Percentiles rank a stretch among this genome's conserved stretches.
Evolutionary conservation across 306 rosid genomes (phyloP).

Genomic region (Vigna trinervia): DNA sequence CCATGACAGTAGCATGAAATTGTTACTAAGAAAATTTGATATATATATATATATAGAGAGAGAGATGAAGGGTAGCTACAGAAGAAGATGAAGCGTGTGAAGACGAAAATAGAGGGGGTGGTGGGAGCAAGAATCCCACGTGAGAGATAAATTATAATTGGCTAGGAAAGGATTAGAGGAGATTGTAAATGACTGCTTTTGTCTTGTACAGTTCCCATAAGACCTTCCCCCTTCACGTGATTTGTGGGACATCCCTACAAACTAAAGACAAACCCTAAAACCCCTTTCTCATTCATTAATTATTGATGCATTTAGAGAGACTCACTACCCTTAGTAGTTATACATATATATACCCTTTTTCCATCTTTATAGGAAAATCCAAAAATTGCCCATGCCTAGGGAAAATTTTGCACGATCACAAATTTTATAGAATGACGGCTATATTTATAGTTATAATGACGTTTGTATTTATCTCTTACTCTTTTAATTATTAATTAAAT

Average conservation of each 20-base stretch:
- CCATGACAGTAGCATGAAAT: conserved; percentile 51
- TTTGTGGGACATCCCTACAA: conserved; percentile 57
- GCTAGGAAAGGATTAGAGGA: conserved; percentile 79
- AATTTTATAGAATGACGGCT: no score
- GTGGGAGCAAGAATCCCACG: conserved; percentile 80
- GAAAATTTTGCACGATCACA: no score
- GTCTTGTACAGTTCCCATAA: conserved; percentile 47
- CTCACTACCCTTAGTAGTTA: no score
- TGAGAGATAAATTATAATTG: conserved; percentile 89
- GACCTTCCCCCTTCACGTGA: conserved; percentile 79
- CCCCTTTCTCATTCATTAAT: no score
- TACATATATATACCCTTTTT: no score
- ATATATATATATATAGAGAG: conserved; percentile 19
- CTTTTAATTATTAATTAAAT: no score
- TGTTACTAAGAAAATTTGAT: neutral
- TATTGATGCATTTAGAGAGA: no score
- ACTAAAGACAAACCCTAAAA: conserved; percentile 49
- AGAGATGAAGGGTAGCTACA: no score
- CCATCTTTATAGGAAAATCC: no score
- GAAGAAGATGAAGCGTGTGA: neutral
- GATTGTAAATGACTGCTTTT: conserved; percentile 77
- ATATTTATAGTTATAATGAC: no score
- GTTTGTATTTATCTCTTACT: no score
- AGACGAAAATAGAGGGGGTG: conserved; percentile 31
- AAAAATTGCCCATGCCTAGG: no score